These are phyloP conservation scores for Drosera capensis DNA, from an alignment of 148 eudicot species.

Conservation along the genomic window DNA sequence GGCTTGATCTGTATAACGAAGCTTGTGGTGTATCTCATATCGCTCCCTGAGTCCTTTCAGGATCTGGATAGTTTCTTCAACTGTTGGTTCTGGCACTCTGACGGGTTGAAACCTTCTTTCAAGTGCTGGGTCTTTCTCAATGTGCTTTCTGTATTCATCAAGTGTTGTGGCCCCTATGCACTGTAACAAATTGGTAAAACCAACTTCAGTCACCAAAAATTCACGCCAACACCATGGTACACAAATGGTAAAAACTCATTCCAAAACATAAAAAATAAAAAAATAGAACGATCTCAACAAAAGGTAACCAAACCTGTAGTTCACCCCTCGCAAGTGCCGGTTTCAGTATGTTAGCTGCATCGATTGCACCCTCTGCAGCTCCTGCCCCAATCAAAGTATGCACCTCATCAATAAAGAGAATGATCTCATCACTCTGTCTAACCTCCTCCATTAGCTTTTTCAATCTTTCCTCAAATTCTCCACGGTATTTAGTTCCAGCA, in stretches of 20 bases:
- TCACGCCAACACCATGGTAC: not conserved
- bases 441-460: constrained; percentile 94
- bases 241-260: not conserved
- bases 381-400: constrained; percentile 92
- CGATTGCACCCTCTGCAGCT: constrained; percentile 91
- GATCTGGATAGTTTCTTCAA: constrained; percentile 24
- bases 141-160: constrained; percentile 29
- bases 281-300: not conserved
- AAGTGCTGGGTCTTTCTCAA: constrained; percentile 29
- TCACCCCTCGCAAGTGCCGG: constrained; percentile 96
- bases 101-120: constrained; percentile 30
- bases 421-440: constrained; percentile 66
- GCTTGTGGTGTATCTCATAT: constrained; percentile 37
- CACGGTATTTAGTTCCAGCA: constrained; percentile 92
- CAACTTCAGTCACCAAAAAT: constrained; percentile 1
- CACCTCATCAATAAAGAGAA: constrained; percentile 87
- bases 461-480: constrained; percentile 82
- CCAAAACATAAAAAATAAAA: not conserved
- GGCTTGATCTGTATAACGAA: constrained; percentile 24
- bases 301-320: constrained; percentile 38
- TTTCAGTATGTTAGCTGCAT: constrained; percentile 88
- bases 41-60: constrained; percentile 21
- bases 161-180: constrained; percentile 33
- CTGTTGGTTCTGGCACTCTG: constrained; percentile 27
- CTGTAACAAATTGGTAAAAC: constrained; percentile 4